phyloP scores from a whole-genome alignment of 169 alveolate genomes.

The Plasmodium fragile region DNA sequence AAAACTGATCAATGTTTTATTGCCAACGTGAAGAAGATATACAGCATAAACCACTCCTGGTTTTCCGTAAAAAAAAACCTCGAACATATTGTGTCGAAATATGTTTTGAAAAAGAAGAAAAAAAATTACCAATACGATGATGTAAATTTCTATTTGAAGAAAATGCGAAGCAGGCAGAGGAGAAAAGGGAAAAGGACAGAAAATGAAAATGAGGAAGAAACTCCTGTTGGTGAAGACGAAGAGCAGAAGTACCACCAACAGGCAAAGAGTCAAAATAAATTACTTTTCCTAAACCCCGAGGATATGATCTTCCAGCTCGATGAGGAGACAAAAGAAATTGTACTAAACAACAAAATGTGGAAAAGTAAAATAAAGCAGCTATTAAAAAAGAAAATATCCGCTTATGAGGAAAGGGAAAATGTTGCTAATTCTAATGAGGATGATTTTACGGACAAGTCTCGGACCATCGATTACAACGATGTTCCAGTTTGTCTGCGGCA shows the following conservation, averaged over 20 bases:
- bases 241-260: not conserved
- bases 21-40: conserved; percentile 7
- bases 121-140: conserved; percentile 49
- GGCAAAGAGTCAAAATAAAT: conserved; percentile 1
- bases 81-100: conserved; percentile 52
- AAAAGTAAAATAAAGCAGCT: conserved; percentile 48
- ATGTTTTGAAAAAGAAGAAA: conserved; percentile 68
- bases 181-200: not conserved
- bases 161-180: conserved; percentile 14
- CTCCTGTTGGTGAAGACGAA: not conserved
- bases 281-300: conserved; percentile 10
- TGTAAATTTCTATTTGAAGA: conserved; percentile 62
- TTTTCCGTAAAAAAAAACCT: conserved; percentile 21
- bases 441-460: not conserved
- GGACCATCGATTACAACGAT: not conserved
- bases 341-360: conserved; percentile 44
- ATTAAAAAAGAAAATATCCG: conserved; percentile 6
- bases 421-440: not conserved
- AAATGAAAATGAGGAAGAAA: conserved; percentile 19
- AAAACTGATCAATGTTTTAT: conserved; percentile 52
- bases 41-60: conserved; percentile 19
- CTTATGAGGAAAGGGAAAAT: not conserved
- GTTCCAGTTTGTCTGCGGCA: conserved; percentile 36
- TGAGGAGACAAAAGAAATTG: conserved; percentile 25
- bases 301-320: conserved; percentile 22